Base-by-base conservation (phyloP, 352 stramenopile species). In the Globisporangium acanthophoron region DNA sequence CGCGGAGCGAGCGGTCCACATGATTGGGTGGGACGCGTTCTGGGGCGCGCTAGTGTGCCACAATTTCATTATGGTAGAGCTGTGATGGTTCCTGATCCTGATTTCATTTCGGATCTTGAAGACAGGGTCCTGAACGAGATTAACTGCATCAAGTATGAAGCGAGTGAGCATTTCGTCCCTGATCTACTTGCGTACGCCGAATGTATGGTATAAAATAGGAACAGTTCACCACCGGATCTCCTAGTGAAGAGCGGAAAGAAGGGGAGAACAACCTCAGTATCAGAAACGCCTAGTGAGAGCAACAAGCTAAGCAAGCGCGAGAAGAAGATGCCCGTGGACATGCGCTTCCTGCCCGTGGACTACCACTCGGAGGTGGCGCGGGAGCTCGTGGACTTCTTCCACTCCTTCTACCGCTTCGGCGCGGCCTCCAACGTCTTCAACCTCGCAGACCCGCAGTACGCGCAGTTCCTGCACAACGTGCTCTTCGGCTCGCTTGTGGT, bases 381-480 rank as follows among this genome's bases (percentile, higher is more conserved):
- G 39, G 76, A 88, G 59, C 67, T 90, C 54, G 66, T 76, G 35
- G 64, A 66, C 39, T 93, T 93, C 54, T 90, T 93, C 66, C 83
- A 93, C 76, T 70, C 65, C 11, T 89, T 93, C 67, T 89, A 91
- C 65, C 78, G 83, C 68, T 88, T 91, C 52, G 80, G 80, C 35
- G 66, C 58, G 11, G 58, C 65, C 40, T 73, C 76, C 24, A 81
- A 68, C 54, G 64, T 57, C 54, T 93, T 93, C 57, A 54, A 88
- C 49, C 65, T 88, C 48, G 54, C 66, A 21, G 67, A 85, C 50
- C 68, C 67, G 33, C 43, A 58, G 47, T 93, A 93, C 64, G 20
- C 66, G 59, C 57, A 75, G 48, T 87, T 93, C 54, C 70, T 91
- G 47, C 74, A 85, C 54, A 89, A 88, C 53, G 55, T 93, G 33